These are phyloP conservation scores for Curvularia sp. DNA, from an alignment of 2,329 filamentous ascomycete species.

Conservation along the genomic window DNA sequence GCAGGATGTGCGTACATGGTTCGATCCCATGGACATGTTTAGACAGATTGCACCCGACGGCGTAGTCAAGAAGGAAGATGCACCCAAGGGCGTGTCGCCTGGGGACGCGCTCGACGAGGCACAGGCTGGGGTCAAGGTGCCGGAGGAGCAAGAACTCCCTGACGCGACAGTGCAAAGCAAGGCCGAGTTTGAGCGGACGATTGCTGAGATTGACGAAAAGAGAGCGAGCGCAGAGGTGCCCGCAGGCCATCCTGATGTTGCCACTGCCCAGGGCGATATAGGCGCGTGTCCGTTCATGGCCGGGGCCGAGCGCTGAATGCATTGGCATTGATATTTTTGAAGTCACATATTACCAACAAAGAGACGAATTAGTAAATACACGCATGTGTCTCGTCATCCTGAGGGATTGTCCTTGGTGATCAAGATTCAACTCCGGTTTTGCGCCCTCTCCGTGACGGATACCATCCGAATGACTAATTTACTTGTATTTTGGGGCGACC, in stretches of 20 bases:
- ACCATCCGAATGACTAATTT: background rate
- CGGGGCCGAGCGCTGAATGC: background rate
- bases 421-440: background rate
- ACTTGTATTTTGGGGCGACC: background rate
- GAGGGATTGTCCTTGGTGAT: background rate
- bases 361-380: background rate
- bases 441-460: background rate
- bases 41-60: slow-evolving; percentile 65
- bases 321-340: background rate
- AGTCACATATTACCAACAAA: background rate
- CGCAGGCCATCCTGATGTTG: slow-evolving; percentile 16
- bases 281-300: slow-evolving; percentile 23
- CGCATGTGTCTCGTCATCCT: background rate
- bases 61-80: slow-evolving; percentile 54
- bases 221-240: slow-evolving; percentile 14
- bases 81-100: slow-evolving; percentile 40
- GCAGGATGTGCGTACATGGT: slow-evolving; percentile 67
- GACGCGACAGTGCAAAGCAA: slow-evolving; percentile 23
- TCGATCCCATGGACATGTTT: slow-evolving; percentile 72
- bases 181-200: slow-evolving; percentile 17
- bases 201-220: slow-evolving; percentile 19
- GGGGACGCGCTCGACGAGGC: slow-evolving; percentile 37
- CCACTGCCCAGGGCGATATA: slow-evolving; percentile 6
- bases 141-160: slow-evolving; percentile 24
- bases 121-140: slow-evolving; percentile 20